phyloP scores from a whole-genome alignment of 768 basidiomycete genomes.

The Favolaschia claudopus region DNA sequence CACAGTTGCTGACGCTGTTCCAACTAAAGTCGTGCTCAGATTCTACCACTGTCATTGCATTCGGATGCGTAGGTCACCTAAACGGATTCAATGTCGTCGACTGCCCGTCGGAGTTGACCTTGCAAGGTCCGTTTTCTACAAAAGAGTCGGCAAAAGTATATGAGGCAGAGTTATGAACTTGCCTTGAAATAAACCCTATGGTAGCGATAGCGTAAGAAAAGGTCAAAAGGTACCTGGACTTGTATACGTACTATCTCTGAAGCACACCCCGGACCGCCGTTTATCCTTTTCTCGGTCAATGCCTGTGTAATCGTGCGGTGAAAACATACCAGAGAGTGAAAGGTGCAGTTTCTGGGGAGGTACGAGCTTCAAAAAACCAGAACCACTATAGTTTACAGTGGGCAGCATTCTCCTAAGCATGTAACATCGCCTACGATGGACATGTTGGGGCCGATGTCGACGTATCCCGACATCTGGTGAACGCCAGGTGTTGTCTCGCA shows the following conservation, averaged over 20 bases:
- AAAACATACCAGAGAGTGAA: conserved; percentile 65
- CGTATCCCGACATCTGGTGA: conserved; percentile 57
- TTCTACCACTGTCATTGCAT: not conserved
- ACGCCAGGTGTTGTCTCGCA: conserved; percentile 63
- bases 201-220: not conserved
- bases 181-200: conserved; percentile 64
- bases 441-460: conserved; percentile 56
- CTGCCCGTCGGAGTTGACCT: conserved; percentile 59
- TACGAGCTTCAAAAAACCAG: conserved; percentile 76
- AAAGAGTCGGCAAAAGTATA: not conserved
- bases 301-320: not conserved
- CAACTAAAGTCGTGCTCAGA: conserved; percentile 48
- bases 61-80: conserved; percentile 45
- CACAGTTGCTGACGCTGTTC: conserved; percentile 74
- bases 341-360: conserved; percentile 65
- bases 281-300: conserved; percentile 1
- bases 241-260: conserved; percentile 56
- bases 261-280: conserved; percentile 70
- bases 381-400: conserved; percentile 60
- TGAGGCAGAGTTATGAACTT: not conserved
- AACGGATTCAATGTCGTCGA: conserved; percentile 66
- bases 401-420: not conserved
- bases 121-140: conserved; percentile 70
- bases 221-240: not conserved
- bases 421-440: conserved; percentile 48